Conservation (phyloP, 164 flowering plant genomes). For the Magnolia officinalis region DNA sequence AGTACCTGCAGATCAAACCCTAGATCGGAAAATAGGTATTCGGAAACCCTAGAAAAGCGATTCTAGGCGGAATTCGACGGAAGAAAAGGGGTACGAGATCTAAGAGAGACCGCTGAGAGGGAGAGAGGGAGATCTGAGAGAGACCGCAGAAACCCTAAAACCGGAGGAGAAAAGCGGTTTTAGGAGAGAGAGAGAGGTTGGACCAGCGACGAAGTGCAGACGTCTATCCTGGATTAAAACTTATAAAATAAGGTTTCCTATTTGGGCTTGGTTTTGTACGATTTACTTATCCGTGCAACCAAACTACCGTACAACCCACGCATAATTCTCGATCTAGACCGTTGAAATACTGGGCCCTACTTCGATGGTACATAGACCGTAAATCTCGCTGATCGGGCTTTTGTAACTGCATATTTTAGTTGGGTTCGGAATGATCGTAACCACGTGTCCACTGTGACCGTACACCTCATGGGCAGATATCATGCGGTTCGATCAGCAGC, state of each 20-base stretch:
- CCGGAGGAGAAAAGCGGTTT: conserved; percentile 3
- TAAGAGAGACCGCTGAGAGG: neutral
- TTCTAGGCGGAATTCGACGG: neutral
- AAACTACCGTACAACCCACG: too few relatives aligned
- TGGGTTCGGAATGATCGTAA: too few relatives aligned
- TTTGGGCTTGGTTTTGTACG: neutral
- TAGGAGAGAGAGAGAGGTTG: neutral
- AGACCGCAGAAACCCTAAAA: conserved; percentile 3
- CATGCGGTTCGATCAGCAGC: too few relatives aligned
- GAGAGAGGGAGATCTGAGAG: neutral
- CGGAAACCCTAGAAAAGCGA: neutral
- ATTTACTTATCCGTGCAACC: too few relatives aligned
- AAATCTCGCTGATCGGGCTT: too few relatives aligned
- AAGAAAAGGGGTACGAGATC: neutral
- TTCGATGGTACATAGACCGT: too few relatives aligned
- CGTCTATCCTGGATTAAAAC: neutral
- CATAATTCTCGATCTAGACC: too few relatives aligned
- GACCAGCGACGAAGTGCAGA: neutral
- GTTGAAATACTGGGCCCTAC: too few relatives aligned
- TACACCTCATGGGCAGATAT: too few relatives aligned
- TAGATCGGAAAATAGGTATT: neutral
- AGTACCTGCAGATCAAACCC: neutral
- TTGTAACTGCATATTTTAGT: too few relatives aligned
- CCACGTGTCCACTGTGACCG: too few relatives aligned
- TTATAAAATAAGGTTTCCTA: neutral